These are phyloP conservation scores for Fusarium begoniae DNA, from an alignment of 2,329 filamentous ascomycete genomes.

Conservation along the genomic window DNA sequence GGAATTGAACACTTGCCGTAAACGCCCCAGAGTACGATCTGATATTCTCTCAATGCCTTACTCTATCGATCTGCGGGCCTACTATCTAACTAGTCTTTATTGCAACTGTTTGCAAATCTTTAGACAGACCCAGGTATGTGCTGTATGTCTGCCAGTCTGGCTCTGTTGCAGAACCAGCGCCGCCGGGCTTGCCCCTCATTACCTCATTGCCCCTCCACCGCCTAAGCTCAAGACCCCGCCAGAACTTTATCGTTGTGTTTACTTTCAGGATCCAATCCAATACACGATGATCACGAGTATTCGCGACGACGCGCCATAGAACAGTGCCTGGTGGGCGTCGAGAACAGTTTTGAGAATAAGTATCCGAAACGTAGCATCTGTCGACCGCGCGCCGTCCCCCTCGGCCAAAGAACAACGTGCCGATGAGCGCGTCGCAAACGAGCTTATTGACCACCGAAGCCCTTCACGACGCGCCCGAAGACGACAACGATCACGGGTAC, in stretches of 20 bases:
- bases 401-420: no score
- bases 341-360: no score
- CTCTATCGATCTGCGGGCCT: not conserved
- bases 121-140: rapidly evolving
- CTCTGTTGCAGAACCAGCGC: not conserved
- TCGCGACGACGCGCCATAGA: no score
- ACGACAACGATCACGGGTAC: not conserved
- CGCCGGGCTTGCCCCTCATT: not conserved
- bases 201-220: not conserved
- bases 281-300: no score
- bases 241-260: not conserved
- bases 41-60: not conserved
- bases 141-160: not conserved
- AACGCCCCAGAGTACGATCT: rapidly evolving
- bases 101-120: not conserved
- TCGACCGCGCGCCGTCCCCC: not conserved
- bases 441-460: not conserved
- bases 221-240: not conserved
- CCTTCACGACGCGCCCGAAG: not conserved
- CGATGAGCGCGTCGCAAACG: not conserved
- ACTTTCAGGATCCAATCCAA: not conserved
- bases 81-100: not conserved
- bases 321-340: no score
- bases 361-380: not conserved
- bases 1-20: not conserved